Conservation (phyloP, 2,329 filamentous ascomycete genomes). For the Gliomastix tumulicola region DNA sequence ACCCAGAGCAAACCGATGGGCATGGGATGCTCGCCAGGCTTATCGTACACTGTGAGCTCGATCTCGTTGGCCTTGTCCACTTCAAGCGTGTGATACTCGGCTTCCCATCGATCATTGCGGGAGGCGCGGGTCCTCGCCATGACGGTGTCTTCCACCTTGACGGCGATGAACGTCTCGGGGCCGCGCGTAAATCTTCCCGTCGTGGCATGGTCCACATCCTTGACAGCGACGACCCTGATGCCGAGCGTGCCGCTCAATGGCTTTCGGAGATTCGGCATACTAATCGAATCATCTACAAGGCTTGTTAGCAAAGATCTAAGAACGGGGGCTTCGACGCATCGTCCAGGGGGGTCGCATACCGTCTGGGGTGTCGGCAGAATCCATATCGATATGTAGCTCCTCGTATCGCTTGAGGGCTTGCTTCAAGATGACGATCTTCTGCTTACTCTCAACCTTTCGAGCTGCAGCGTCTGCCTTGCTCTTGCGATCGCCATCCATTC, state of each 20-base stretch:
- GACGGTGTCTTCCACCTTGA: conserved; percentile 93
- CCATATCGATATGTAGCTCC: conserved; percentile 91
- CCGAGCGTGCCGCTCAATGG: conserved; percentile 88
- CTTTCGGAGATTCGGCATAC: conserved; percentile 88
- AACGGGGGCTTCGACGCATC: no score
- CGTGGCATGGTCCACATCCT: conserved; percentile 89
- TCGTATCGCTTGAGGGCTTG: conserved; percentile 96
- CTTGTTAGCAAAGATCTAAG: not conserved
- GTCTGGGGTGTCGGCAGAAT: conserved; percentile 69
- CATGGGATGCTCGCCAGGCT: conserved; percentile 80
- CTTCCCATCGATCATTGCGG: conserved; percentile 83
- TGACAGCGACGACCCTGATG: conserved; percentile 80
- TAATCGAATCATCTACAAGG: conserved; percentile 82
- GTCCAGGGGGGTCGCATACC: conserved; percentile 58
- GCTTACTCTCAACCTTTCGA: conserved; percentile 86
- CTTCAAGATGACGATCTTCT: conserved; percentile 93
- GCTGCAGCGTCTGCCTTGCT: conserved; percentile 90
- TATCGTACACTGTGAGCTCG: conserved; percentile 96
- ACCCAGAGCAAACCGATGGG: conserved; percentile 97
- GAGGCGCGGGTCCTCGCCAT: conserved; percentile 83
- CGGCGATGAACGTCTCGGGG: conserved; percentile 89
- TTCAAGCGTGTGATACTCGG: conserved; percentile 84
- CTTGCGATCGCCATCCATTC: conserved; percentile 95
- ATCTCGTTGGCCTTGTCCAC: conserved; percentile 99
- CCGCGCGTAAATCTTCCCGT: conserved; percentile 79